A percentile compares a stretch with the other conserved stretches of the same genome.
phyloP scores from a whole-genome alignment of 2,329 filamentous ascomycete genomes.

The Plectosphaerella plurivora region DNA sequence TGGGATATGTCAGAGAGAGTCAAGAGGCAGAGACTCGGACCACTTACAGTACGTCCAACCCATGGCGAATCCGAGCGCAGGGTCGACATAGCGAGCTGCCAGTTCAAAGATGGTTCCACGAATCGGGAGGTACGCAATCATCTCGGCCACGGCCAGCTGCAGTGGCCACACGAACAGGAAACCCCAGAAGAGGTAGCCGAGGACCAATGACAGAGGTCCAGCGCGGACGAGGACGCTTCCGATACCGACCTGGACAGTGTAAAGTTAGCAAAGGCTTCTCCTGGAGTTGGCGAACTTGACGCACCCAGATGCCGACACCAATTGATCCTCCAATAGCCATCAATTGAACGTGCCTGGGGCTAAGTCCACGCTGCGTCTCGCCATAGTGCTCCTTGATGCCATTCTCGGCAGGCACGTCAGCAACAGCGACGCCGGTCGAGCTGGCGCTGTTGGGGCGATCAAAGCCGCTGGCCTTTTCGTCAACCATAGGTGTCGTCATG shows the following conservation, averaged over 20 bases:
- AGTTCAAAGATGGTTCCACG: slow-evolving; percentile 51
- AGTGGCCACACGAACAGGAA: slow-evolving; percentile 37
- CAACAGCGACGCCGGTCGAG: neutral
- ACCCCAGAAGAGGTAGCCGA: slow-evolving; percentile 40
- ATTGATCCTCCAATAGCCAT: slow-evolving; percentile 46
- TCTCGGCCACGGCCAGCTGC: slow-evolving; percentile 48
- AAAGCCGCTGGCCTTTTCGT: neutral
- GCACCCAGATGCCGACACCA: slow-evolving; percentile 36
- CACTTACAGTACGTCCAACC: slow-evolving; percentile 39
- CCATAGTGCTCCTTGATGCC: slow-evolving; percentile 22
- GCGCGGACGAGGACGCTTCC: slow-evolving; percentile 35
- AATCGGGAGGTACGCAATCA: slow-evolving; percentile 52
- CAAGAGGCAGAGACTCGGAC: too few species aligned
- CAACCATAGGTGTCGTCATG: neutral
- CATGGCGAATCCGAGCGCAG: slow-evolving; percentile 51
- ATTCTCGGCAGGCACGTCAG: neutral
- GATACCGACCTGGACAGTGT: slow-evolving; percentile 28
- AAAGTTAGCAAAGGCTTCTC: neutral
- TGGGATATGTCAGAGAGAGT: slow-evolving; percentile 14
- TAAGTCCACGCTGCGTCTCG: slow-evolving; percentile 26
- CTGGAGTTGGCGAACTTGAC: neutral
- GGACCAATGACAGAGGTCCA: slow-evolving; percentile 37
- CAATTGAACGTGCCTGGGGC: slow-evolving; percentile 40
- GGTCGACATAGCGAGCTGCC: slow-evolving; percentile 50
- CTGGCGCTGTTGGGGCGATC: neutral